These are phyloP conservation scores for Trichoderma orchidacearum DNA, from an alignment of 495 filamentous ascomycete genomes.

Conservation along the genomic window DNA sequence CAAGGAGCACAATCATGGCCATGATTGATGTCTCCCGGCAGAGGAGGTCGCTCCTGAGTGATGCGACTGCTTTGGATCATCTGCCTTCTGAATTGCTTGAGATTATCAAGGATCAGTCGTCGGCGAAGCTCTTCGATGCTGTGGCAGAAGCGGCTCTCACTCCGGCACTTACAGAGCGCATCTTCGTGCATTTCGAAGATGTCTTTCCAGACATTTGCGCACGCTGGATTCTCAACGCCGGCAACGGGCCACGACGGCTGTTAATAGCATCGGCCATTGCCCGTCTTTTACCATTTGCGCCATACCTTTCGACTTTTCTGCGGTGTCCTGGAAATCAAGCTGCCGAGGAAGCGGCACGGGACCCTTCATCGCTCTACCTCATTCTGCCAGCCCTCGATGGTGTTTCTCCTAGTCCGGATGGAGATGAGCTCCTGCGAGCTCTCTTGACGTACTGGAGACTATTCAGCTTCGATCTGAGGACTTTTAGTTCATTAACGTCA, in stretches of 20 bases:
- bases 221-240: constrained; percentile 45
- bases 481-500: constrained; percentile 46
- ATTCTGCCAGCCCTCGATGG: neutral
- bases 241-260: constrained; percentile 23
- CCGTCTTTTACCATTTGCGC: constrained; percentile 64
- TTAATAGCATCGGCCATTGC: constrained; percentile 58
- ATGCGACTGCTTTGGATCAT: constrained; percentile 30
- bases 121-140: constrained; percentile 53
- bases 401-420: constrained; percentile 6
- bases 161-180: constrained; percentile 45
- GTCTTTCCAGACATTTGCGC: constrained; percentile 70
- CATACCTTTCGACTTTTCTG: constrained; percentile 48
- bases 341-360: neutral
- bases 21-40: constrained; percentile 27
- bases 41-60: constrained; percentile 21
- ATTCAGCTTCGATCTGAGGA: constrained; percentile 54
- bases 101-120: constrained; percentile 47
- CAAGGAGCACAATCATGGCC: constrained; percentile 20
- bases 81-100: constrained; percentile 52
- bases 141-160: constrained; percentile 54
- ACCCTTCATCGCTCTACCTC: neutral
- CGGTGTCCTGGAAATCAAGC: constrained; percentile 25
- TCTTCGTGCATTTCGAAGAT: constrained; percentile 58
- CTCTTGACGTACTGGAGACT: constrained; percentile 66
- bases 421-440: constrained; percentile 18